These are phyloP conservation scores for Smallanthus sonchifolius DNA, from an alignment of 129 eudicot species.

Conservation along the genomic window DNA sequence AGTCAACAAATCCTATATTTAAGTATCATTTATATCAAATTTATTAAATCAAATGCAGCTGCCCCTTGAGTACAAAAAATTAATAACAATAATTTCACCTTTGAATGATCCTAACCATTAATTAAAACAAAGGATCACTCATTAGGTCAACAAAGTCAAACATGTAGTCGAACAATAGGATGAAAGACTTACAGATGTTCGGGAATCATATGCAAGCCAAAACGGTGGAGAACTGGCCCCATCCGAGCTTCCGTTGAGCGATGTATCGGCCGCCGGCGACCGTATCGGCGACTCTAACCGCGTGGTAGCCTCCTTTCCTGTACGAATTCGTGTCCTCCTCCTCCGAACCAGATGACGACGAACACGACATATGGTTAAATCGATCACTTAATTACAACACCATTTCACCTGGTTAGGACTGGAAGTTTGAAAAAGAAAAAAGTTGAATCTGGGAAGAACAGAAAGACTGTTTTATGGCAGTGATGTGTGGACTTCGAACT, in stretches of 20 bases:
- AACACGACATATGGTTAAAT: conserved; percentile 51
- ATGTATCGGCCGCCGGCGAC: conserved; percentile 70
- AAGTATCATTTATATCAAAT: background rate
- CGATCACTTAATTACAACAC: background rate
- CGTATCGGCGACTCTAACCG: conserved; percentile 84
- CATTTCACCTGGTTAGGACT: no score
- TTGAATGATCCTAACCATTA: background rate
- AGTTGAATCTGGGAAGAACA: background rate
- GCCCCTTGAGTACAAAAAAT: background rate
- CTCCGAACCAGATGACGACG: conserved; percentile 83
- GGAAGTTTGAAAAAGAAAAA: background rate
- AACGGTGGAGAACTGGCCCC: conserved; percentile 99
- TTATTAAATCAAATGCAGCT: background rate
- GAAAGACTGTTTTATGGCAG: background rate
- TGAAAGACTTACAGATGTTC: conserved; percentile 46
- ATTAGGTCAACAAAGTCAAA: background rate
- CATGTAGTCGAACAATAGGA: background rate
- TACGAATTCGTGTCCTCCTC: conserved; percentile 69
- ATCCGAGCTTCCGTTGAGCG: conserved; percentile 94
- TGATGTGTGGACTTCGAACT: background rate
- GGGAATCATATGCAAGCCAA: conserved; percentile 93
- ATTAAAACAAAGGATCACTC: background rate
- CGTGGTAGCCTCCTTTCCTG: conserved; percentile 95
- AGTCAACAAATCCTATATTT: background rate
- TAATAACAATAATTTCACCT: background rate